These are phyloP conservation scores for Hemisphaericaspora subhashii DNA, from an alignment of 1,139 yeast species.

Conservation along the genomic window DNA sequence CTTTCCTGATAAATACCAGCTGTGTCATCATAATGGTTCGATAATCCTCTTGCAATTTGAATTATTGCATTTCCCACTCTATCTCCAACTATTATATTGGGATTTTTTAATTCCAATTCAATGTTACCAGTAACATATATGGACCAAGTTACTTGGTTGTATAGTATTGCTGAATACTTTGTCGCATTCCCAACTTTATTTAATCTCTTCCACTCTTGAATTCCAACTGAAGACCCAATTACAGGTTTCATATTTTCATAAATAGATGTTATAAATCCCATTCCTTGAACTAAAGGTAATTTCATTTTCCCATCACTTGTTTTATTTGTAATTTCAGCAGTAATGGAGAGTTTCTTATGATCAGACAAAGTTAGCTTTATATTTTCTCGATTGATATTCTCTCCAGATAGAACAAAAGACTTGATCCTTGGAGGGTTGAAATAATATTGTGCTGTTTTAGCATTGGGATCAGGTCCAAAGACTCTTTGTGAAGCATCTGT, in stretches of 20 bases:
- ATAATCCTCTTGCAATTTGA: conserved; percentile 49
- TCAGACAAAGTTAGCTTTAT: conserved; percentile 25
- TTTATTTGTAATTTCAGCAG: conserved; percentile 21
- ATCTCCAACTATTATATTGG: conserved; percentile 52
- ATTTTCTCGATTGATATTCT: conserved; percentile 22
- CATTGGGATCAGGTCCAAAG: conserved; percentile 41
- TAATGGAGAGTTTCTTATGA: conserved; percentile 38
- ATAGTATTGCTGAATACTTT: conserved; percentile 36
- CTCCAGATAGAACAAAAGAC: conserved; percentile 41
- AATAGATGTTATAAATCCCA: conserved; percentile 69
- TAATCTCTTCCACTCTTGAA: conserved; percentile 33
- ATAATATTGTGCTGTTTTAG: conserved; percentile 42
- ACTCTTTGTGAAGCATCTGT: conserved; percentile 43
- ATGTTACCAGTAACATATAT: conserved; percentile 41
- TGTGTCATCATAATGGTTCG: conserved; percentile 49
- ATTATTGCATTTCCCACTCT: conserved; percentile 29
- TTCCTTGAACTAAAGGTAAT: conserved; percentile 52
- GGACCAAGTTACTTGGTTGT: conserved; percentile 45
- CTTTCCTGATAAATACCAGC: conserved; percentile 40
- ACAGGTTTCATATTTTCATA: conserved; percentile 56
- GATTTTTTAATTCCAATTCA: conserved; percentile 44
- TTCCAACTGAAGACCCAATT: conserved; percentile 63
- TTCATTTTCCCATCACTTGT: conserved; percentile 20
- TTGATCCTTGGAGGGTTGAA: conserved; percentile 49
- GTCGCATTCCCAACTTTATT: conserved; percentile 14